These are phyloP conservation scores for Nemania bipapillata DNA, from an alignment of 2,329 filamentous ascomycete species.

Conservation along the genomic window DNA sequence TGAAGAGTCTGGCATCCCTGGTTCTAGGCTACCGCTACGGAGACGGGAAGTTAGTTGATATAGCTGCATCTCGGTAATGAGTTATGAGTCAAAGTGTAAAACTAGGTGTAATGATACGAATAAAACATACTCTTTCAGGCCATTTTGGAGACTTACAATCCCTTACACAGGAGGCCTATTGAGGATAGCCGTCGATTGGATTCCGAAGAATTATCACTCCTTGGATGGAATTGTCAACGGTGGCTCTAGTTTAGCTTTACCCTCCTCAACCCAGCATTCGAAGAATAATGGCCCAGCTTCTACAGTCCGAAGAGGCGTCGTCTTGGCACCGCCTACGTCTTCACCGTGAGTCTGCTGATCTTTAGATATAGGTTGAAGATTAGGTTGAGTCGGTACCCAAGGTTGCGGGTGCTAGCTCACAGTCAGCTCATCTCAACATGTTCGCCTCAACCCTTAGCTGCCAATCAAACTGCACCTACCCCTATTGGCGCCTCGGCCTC, in stretches of 20 bases:
- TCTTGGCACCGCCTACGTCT: constrained; percentile 56
- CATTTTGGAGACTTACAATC: constrained; percentile 8
- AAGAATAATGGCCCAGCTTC: constrained; percentile 70
- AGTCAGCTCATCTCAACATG: constrained; percentile 22
- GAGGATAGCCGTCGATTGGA: background rate
- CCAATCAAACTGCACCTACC: constrained; percentile 55
- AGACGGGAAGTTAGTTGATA: constrained; percentile 8
- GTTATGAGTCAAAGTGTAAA: constrained; percentile 25
- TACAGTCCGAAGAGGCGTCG: constrained; percentile 64
- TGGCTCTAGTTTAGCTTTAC: constrained; percentile 56
- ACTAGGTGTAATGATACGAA: constrained; percentile 29
- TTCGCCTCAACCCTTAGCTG: background rate
- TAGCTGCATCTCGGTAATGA: constrained; percentile 14
- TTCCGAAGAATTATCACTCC: background rate
- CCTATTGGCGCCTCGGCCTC: constrained; percentile 68
- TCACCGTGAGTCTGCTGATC: constrained; percentile 48
- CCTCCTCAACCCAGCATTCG: constrained; percentile 73
- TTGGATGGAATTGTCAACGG: constrained; percentile 32
- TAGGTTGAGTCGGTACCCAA: constrained; percentile 68
- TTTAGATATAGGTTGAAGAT: constrained; percentile 56
- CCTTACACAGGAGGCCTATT: background rate
- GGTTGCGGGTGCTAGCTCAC: constrained; percentile 65
- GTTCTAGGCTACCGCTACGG: background rate
- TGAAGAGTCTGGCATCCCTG: background rate
- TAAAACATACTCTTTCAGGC: background rate